phyloP scores from a whole-genome alignment of 805 yeast species.

The Suhomyces pyralidae region DNA sequence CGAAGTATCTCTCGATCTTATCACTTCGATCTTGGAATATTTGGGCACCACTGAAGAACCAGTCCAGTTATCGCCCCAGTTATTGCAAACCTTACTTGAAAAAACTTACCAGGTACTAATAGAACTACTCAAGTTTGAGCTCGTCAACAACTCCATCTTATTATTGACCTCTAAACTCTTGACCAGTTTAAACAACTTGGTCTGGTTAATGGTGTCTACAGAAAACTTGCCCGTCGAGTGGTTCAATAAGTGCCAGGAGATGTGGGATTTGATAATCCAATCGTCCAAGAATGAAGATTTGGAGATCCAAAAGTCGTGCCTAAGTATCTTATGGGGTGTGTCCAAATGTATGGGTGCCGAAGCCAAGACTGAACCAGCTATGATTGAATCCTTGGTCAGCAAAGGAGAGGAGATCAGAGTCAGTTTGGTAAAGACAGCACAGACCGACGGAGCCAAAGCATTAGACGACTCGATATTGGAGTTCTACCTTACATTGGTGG shows the following conservation, averaged over 20 bases:
- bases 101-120: conserved; percentile 29
- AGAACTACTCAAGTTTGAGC: conserved; percentile 39
- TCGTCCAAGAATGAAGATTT: conserved; percentile 12
- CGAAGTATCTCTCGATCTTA: conserved; percentile 70
- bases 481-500: conserved; percentile 37
- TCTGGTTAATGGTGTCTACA: conserved; percentile 51
- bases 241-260: conserved; percentile 24
- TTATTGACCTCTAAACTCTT: conserved; percentile 54
- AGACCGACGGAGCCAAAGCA: not conserved
- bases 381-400: conserved; percentile 23
- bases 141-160: conserved; percentile 18
- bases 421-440: not conserved
- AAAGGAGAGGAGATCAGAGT: conserved; percentile 16
- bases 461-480: conserved; percentile 6
- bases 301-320: conserved; percentile 28
- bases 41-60: conserved; percentile 30
- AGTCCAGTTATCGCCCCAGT: conserved; percentile 15
- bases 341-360: conserved; percentile 36
- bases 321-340: conserved; percentile 39
- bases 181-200: conserved; percentile 66
- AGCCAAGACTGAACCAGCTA: conserved; percentile 14
- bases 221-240: conserved; percentile 37
- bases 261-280: conserved; percentile 29
- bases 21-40: conserved; percentile 71
- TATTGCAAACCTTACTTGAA: conserved; percentile 18